A percentile compares a stretch with the other conserved stretches of the same genome.
phyloP scores from a whole-genome alignment of 441 rosid genomes.

The Metrosideros polymorpha region DNA sequence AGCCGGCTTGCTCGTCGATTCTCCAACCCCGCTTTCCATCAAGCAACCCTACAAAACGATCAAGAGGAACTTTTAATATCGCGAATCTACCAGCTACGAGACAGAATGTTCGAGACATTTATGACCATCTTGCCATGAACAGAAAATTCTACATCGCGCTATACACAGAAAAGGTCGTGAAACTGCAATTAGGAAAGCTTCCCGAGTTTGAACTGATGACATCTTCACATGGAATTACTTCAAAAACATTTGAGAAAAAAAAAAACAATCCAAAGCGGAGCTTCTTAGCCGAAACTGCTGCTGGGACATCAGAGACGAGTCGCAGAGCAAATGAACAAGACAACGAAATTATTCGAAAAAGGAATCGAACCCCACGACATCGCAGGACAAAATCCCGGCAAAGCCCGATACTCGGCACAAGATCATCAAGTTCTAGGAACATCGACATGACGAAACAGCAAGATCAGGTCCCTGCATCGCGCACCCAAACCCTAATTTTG shows the following conservation, averaged over 20 bases:
- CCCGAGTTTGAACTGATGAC: not conserved
- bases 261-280: not conserved
- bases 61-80: not conserved
- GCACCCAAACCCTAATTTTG: not conserved
- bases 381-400: not conserved
- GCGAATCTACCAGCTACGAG: not conserved
- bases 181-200: not conserved
- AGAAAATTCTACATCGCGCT: not conserved
- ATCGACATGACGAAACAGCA: not conserved
- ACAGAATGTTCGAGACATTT: not conserved
- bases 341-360: not conserved
- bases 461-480: not conserved
- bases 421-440: not conserved
- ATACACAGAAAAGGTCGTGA: not conserved
- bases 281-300: not conserved
- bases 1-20: not conserved
- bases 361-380: not conserved
- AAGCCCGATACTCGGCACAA: not conserved
- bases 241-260: not conserved
- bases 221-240: not conserved
- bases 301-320: not conserved
- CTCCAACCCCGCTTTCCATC: not conserved
- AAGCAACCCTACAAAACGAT: not conserved
- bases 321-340: not conserved
- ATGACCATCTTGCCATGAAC: not conserved